These are phyloP conservation scores for Malassezia arunalokei DNA, from an alignment of 1,284 basidiomycete genomes.

Conservation along the genomic window DNA sequence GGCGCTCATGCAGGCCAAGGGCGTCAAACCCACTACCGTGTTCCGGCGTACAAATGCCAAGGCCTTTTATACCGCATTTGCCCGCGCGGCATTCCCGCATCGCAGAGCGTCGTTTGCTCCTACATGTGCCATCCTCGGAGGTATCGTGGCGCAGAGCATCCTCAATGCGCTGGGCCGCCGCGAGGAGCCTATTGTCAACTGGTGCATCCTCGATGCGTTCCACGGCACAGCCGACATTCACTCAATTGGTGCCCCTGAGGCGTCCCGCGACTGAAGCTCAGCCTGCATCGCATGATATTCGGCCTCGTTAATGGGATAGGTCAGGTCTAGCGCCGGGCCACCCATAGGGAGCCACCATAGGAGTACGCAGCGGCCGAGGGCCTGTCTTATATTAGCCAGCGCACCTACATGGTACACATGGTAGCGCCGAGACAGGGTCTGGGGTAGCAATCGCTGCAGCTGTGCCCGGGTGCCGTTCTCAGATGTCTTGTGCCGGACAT, in stretches of 20 bases:
- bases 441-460: background rate
- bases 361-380: constrained; percentile 27
- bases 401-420: constrained; percentile 38
- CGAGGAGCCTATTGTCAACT: constrained; percentile 81
- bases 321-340: background rate
- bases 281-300: background rate
- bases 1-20: constrained; percentile 14
- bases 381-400: constrained; percentile 22
- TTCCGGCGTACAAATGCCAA: constrained; percentile 1
- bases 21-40: constrained; percentile 8
- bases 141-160: constrained; percentile 85
- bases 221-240: constrained; percentile 6
- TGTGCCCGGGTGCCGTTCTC: background rate
- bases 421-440: constrained; percentile 1
- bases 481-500: background rate
- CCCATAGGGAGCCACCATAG: constrained; percentile 34
- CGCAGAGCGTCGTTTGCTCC: constrained; percentile 69
- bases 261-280: background rate
- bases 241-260: constrained; percentile 3
- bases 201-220: constrained; percentile 70
- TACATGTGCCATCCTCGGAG: constrained; percentile 73
- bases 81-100: constrained; percentile 39
- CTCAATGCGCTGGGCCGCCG: constrained; percentile 77
- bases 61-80: constrained; percentile 10
- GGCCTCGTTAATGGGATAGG: constrained; percentile 5